Evolutionary conservation across 768 basidiomycete species (phyloP).

Genomic region (Auricularia heimuer): DNA sequence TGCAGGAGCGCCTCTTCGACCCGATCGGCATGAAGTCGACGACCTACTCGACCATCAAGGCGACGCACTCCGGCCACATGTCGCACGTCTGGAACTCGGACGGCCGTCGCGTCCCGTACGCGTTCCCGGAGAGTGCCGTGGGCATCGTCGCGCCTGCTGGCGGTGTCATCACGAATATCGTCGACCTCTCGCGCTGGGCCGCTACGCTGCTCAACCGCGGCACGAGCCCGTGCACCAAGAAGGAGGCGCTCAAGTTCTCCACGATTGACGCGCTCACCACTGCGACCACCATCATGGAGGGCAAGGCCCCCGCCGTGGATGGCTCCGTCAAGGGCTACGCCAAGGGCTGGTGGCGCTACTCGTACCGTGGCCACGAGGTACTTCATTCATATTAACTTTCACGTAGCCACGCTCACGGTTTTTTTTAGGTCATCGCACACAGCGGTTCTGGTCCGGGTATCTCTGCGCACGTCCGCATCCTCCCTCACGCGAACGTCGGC

Average conservation of each 20-base stretch:
- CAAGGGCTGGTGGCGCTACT: conserved; percentile 31
- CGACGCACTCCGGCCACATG: conserved; percentile 22
- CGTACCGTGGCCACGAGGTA: conserved; percentile 34
- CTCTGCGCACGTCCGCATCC: conserved; percentile 21
- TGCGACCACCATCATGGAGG: conserved; percentile 15
- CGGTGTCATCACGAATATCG: conserved; percentile 31
- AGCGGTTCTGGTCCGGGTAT: conserved; percentile 27
- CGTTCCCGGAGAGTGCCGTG: conserved; percentile 19
- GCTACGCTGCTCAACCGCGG: conserved; percentile 26
- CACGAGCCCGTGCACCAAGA: conserved; percentile 19
- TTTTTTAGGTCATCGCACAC: conserved; percentile 25
- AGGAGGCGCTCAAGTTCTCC: conserved; percentile 23
- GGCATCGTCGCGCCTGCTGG: conserved; percentile 28
- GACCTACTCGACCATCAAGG: conserved; percentile 27
- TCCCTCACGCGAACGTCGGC: conserved; percentile 28
- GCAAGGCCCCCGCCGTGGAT: conserved; percentile 7
- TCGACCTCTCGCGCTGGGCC: conserved; percentile 31
- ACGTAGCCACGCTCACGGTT: too few species aligned
- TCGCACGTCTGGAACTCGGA: conserved; percentile 25
- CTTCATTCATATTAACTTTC: not conserved
- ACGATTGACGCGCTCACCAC: conserved; percentile 23
- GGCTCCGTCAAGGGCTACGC: conserved; percentile 30
- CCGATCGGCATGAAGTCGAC: conserved; percentile 33
- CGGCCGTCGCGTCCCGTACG: conserved; percentile 25
- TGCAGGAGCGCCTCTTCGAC: conserved; percentile 29